A percentile compares a stretch with the other conserved stretches of the same genome.
These are phyloP conservation scores for Solanum hybrid DNA, from an alignment of 305 asterid genomes.

Conservation along the genomic window DNA sequence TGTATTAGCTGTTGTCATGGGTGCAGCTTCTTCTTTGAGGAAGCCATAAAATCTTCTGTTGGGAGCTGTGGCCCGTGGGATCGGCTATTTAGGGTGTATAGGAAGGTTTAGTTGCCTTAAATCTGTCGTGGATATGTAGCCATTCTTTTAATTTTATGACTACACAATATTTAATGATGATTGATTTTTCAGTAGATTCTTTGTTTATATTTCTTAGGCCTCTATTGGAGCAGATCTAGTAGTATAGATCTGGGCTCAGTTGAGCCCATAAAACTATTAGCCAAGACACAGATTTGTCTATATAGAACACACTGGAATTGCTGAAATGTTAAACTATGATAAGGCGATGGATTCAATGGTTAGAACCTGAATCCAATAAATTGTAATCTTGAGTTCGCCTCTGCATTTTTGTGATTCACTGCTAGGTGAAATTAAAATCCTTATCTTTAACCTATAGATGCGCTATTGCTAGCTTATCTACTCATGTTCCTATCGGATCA, in stretches of 20 bases:
- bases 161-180: not conserved
- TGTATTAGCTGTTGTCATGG: constrained; percentile 87
- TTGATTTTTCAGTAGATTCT: not conserved
- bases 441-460: not conserved
- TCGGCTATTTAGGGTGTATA: not conserved
- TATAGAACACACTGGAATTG: not conserved
- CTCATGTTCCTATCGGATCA: not conserved
- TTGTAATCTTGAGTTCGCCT: not conserved
- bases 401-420: not conserved
- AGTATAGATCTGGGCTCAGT: not conserved
- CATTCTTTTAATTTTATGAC: not conserved
- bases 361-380: not conserved
- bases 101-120: not conserved
- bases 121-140: not conserved
- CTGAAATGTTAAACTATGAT: not conserved
- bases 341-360: not conserved
- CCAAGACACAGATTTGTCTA: not conserved
- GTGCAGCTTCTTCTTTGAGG: constrained; percentile 95
- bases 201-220: not conserved
- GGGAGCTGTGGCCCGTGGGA: not conserved
- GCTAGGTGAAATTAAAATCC: not conserved
- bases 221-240: not conserved
- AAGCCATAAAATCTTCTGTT: constrained; percentile 52
- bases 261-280: not conserved
- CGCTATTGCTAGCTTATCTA: not conserved